Percentiles rank a stretch among this genome's conserved stretches.
Conservation (phyloP, 306 rosid species). For the Citrullus mucosospermus region DNA sequence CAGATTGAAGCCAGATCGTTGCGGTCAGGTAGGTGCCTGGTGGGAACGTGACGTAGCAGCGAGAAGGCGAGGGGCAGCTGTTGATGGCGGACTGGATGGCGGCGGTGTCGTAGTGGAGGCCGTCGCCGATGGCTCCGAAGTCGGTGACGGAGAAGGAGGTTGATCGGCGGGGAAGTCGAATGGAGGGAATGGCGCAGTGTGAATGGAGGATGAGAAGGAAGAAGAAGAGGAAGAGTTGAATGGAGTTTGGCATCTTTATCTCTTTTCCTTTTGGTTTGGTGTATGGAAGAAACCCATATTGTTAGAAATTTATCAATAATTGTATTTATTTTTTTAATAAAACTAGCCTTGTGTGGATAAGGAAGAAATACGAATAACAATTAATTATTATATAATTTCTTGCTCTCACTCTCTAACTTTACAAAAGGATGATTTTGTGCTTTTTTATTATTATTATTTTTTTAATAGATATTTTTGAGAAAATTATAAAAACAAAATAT, state of each 20-base stretch:
- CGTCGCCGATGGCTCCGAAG: slow-evolving; percentile 73
- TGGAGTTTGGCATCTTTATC: not conserved
- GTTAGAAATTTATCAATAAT: not conserved
- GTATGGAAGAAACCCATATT: too few species aligned
- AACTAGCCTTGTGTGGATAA: too few species aligned
- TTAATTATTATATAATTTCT: too few species aligned
- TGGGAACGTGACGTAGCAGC: slow-evolving; percentile 56
- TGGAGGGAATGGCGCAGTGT: not conserved
- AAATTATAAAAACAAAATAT: too few species aligned
- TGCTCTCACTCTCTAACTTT: too few species aligned
- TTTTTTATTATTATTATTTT: too few species aligned
- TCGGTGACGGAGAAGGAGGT: slow-evolving; percentile 39
- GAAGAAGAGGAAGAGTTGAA: not conserved
- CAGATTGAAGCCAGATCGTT: slow-evolving; percentile 60
- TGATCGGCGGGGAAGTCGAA: slow-evolving; percentile 9
- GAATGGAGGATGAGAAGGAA: slow-evolving; percentile 21
- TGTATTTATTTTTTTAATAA: too few species aligned
- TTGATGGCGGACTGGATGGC: slow-evolving; percentile 79
- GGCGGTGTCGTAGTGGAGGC: slow-evolving; percentile 52
- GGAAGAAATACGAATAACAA: too few species aligned
- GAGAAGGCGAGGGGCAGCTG: slow-evolving; percentile 27
- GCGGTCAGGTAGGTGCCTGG: slow-evolving; percentile 69
- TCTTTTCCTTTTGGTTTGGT: too few species aligned
- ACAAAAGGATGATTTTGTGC: too few species aligned
- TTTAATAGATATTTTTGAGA: too few species aligned